These are phyloP conservation scores for Gyromitra esculenta DNA, from an alignment of 2,329 filamentous ascomycete species.

Conservation along the genomic window DNA sequence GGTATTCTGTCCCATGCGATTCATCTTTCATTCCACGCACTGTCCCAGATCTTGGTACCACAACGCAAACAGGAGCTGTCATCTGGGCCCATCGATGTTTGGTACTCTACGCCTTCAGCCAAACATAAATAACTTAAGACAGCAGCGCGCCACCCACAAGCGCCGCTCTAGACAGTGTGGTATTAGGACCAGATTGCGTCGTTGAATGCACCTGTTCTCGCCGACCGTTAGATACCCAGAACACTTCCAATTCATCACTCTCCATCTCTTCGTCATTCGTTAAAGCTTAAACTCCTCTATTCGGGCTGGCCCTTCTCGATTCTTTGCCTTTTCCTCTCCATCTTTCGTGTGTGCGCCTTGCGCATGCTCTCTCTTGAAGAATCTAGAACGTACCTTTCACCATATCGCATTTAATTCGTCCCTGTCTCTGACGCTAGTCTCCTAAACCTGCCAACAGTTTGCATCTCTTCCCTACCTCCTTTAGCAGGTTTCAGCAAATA, in stretches of 20 bases:
- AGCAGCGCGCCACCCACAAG: not conserved
- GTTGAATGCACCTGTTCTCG: not conserved
- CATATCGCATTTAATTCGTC: not conserved
- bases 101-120: not conserved
- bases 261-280: slow-evolving; percentile 25
- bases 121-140: slow-evolving; percentile 9
- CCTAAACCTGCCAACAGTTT: not conserved
- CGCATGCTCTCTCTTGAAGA: not conserved
- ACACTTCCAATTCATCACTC: not conserved
- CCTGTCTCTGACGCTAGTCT: not conserved
- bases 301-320: slow-evolving; percentile 11
- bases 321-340: not conserved
- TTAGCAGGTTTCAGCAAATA: slow-evolving; percentile 61
- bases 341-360: not conserved
- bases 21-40: too few relatives aligned
- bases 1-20: too few relatives aligned
- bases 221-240: not conserved
- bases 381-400: not conserved
- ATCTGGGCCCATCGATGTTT: not conserved
- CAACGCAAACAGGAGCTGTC: not conserved
- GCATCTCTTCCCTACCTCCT: not conserved
- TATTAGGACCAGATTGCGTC: not conserved
- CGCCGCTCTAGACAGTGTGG: not conserved
- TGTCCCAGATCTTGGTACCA: not conserved
- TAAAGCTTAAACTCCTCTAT: slow-evolving; percentile 23